Percentiles rank a stretch among this genome's conserved stretches.
Conservation (phyloP, 2,329 filamentous ascomycete species). For the Atkinsonella texensis region DNA sequence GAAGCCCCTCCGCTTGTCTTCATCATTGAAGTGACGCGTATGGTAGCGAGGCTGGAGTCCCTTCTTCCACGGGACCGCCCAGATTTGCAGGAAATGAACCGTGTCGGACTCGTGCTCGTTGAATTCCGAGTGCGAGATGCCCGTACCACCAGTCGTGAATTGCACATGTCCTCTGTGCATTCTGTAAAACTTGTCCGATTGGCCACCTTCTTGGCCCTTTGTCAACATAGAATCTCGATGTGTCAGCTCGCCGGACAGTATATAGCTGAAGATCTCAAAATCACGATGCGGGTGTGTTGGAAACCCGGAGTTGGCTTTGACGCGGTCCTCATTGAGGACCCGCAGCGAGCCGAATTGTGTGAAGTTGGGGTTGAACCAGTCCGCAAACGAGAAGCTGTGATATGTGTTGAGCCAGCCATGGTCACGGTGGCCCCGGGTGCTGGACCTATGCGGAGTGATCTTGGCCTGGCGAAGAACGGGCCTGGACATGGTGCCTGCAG, state of each 20-base stretch:
- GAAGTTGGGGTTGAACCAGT: conserved; percentile 55
- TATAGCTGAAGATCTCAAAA: conserved; percentile 84
- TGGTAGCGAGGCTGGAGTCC: conserved; percentile 67
- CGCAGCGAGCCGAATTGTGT: conserved; percentile 63
- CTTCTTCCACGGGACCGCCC: conserved; percentile 66
- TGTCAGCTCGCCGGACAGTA: conserved; percentile 74
- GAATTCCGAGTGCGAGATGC: conserved; percentile 70
- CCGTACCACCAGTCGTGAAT: conserved; percentile 78
- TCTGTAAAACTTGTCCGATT: conserved; percentile 52
- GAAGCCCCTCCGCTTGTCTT: conserved; percentile 57
- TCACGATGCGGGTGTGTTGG: conserved; percentile 77
- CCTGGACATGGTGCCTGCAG: conserved; percentile 44
- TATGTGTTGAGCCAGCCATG: conserved; percentile 83
- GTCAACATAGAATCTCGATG: conserved; percentile 78
- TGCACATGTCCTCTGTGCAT: conserved; percentile 76
- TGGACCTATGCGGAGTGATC: conserved; percentile 62
- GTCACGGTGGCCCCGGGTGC: conserved; percentile 61
- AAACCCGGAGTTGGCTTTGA: conserved; percentile 62
- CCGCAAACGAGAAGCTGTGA: conserved; percentile 76
- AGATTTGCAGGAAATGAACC: conserved; percentile 82
- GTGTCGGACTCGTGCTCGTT: conserved; percentile 61
- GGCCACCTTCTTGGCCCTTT: conserved; percentile 48
- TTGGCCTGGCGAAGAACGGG: conserved; percentile 50
- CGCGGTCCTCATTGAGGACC: conserved; percentile 82
- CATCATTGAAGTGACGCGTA: conserved; percentile 60